These are phyloP conservation scores for Rhodamnia rubescens DNA, from an alignment of 345 rosid species.

Conservation along the genomic window DNA sequence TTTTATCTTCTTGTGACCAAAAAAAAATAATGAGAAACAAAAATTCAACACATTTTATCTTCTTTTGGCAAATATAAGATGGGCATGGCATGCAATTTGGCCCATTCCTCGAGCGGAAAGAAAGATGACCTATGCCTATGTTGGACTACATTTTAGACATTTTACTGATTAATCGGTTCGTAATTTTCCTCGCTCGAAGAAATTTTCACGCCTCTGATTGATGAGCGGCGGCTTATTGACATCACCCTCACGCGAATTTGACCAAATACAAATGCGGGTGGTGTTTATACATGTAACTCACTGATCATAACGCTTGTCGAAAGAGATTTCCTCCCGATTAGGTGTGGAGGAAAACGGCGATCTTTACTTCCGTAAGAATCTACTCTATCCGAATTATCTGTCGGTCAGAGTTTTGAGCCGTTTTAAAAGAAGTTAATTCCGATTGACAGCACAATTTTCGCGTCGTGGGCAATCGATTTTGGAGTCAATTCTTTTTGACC, in stretches of 20 bases:
- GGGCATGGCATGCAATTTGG: neutral
- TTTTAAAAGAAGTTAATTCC: neutral
- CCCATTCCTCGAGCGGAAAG: neutral
- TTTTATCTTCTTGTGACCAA: neutral
- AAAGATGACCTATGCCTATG: neutral
- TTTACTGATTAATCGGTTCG: too few species aligned
- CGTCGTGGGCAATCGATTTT: neutral
- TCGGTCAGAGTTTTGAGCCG: neutral
- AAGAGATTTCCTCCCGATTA: neutral
- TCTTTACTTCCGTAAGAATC: neutral
- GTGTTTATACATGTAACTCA: neutral
- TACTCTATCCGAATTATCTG: neutral
- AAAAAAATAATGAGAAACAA: too few species aligned
- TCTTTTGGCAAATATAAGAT: neutral
- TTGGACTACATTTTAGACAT: neutral
- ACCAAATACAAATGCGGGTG: neutral
- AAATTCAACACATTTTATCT: neutral
- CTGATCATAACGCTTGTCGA: neutral
- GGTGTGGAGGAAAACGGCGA: neutral
- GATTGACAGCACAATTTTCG: neutral
- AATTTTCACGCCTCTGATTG: too few species aligned
- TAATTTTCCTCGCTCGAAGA: neutral
- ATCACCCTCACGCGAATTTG: neutral
- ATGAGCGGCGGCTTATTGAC: neutral
- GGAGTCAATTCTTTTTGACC: neutral